These are phyloP conservation scores for Polytrichum formosum DNA, from an alignment of 225 moss, liverwort and hornwort species.

Conservation along the genomic window DNA sequence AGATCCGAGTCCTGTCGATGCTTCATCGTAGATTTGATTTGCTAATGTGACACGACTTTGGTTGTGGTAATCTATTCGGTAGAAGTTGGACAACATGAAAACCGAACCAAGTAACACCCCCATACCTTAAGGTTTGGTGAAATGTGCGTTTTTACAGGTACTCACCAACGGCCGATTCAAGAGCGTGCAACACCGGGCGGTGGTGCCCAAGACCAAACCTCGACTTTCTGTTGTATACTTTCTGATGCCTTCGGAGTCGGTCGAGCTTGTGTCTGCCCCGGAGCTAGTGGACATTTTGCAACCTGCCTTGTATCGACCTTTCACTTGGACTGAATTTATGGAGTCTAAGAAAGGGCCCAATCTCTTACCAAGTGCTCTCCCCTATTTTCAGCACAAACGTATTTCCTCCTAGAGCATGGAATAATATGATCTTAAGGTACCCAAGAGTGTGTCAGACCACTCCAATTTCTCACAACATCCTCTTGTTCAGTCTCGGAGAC, in stretches of 20 bases:
- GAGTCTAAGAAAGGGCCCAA: constrained; percentile 1
- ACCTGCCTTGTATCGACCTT: constrained; percentile 31
- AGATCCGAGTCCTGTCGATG: no score
- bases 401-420: no score
- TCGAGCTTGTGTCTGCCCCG: constrained; percentile 11
- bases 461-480: no score
- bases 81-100: no score
- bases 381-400: constrained; percentile 11
- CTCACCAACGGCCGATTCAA: constrained; percentile 41
- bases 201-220: constrained; percentile 17
- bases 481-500: no score
- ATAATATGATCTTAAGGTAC: no score
- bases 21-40: no score
- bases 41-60: no score
- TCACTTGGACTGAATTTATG: constrained; percentile 38
- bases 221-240: constrained; percentile 40
- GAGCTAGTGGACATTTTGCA: constrained; percentile 21
- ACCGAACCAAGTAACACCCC: no score
- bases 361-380: constrained; percentile 17
- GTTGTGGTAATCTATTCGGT: no score
- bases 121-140: no score
- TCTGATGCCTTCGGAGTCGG: constrained; percentile 13
- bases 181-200: constrained; percentile 37
- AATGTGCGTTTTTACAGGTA: constrained; percentile 12
- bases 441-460: no score